These are phyloP conservation scores for Solanum pimpinellifolium DNA, from an alignment of 257 asterid genomes.

Conservation along the genomic window DNA sequence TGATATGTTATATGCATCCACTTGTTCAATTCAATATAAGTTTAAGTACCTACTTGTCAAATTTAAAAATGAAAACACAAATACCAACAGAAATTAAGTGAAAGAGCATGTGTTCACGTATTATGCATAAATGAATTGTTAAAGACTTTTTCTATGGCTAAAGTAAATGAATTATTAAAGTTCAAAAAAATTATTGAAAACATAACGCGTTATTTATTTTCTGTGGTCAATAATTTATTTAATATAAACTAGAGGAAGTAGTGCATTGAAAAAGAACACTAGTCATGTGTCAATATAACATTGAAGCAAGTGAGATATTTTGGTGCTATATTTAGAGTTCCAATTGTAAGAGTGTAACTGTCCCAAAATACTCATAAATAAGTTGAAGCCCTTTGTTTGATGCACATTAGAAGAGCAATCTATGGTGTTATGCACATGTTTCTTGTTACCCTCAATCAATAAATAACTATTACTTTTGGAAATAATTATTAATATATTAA, in stretches of 20 bases:
- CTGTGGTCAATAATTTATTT: too few relatives aligned
- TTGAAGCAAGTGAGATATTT: neutral
- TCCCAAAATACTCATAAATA: neutral
- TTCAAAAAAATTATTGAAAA: too few relatives aligned
- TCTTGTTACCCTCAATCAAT: neutral
- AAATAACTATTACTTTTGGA: too few relatives aligned
- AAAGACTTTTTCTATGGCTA: neutral
- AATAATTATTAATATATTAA: too few relatives aligned
- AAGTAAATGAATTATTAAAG: too few relatives aligned
- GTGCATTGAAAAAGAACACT: neutral
- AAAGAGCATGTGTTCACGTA: too few relatives aligned
- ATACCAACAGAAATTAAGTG: too few relatives aligned
- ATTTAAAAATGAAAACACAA: too few relatives aligned
- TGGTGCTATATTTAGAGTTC: neutral
- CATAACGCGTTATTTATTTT: too few relatives aligned
- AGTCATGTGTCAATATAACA: neutral
- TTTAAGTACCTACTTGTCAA: too few relatives aligned
- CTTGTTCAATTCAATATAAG: too few relatives aligned
- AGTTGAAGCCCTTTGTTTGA: neutral
- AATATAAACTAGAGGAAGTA: neutral
- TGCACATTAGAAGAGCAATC: neutral
- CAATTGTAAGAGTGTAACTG: neutral
- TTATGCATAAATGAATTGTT: neutral
- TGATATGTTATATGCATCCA: too few relatives aligned
- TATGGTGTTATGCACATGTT: neutral